phyloP scores from a whole-genome alignment of 1,139 yeast genomes.

The Suhomyces choctaworum region DNA sequence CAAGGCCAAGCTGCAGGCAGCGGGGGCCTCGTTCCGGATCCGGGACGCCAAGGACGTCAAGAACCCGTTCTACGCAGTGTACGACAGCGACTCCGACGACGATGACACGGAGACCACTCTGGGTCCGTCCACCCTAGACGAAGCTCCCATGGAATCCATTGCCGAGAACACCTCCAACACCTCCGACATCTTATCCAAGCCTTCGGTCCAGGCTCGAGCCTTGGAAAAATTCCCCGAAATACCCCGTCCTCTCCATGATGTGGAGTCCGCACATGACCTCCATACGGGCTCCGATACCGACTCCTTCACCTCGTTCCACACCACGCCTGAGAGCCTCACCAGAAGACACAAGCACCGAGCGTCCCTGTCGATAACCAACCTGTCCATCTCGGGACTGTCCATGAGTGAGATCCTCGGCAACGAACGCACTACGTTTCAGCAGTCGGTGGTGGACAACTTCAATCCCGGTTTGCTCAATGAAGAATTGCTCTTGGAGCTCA shows the following conservation, averaged over 20 bases:
- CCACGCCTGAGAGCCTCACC: conserved; percentile 5
- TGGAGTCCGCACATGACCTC: background rate
- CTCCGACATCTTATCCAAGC: background rate
- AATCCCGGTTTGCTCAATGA: conserved; percentile 27
- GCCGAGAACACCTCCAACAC: conserved; percentile 2
- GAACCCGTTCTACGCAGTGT: conserved; percentile 14
- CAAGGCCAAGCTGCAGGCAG: conserved; percentile 1
- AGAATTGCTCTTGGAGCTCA: conserved; percentile 22
- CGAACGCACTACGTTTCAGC: conserved; percentile 29
- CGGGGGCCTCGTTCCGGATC: conserved; percentile 3
- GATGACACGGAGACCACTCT: conserved; percentile 3
- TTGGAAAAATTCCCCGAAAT: background rate
- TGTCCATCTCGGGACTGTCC: background rate
- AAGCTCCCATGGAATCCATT: background rate
- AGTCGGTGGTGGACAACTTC: conserved; percentile 38
- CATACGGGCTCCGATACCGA: background rate
- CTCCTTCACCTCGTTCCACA: conserved; percentile 10
- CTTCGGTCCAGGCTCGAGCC: background rate
- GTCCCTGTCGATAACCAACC: background rate
- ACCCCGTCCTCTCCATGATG: conserved; percentile 4
- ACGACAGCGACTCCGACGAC: conserved; percentile 10
- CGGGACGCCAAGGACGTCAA: conserved; percentile 1
- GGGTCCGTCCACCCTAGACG: background rate
- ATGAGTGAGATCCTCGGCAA: background rate
- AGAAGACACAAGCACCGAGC: conserved; percentile 1